Evolutionary conservation across 148 eudicot genomes (phyloP).

Genomic region (Rhododendron mucronatum): DNA sequence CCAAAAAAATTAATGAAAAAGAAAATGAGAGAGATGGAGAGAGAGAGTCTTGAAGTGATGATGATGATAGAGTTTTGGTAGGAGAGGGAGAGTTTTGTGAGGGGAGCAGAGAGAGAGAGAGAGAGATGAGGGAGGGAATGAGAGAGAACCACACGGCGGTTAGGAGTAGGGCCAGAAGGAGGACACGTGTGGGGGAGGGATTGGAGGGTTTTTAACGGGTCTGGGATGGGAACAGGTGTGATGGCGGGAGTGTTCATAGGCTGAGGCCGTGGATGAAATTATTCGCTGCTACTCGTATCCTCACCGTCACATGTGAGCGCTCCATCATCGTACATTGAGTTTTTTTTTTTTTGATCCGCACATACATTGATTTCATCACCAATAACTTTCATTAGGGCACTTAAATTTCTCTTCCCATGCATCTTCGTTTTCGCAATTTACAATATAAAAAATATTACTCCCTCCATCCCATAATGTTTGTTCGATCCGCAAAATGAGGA

Average conservation of each 20-base stretch:
- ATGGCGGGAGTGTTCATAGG: background rate
- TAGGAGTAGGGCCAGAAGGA: conserved; percentile 13
- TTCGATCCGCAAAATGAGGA: too few relatives aligned
- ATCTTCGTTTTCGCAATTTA: too few relatives aligned
- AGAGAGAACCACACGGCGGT: conserved; percentile 26
- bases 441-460: too few relatives aligned
- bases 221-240: background rate
- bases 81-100: conserved; percentile 4
- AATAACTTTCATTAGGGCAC: too few relatives aligned
- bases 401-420: too few relatives aligned
- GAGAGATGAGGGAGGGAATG: background rate
- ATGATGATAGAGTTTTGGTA: conserved; percentile 5
- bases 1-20: too few relatives aligned
- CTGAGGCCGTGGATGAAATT: background rate
- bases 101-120: background rate
- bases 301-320: background rate
- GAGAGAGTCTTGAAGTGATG: background rate
- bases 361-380: too few relatives aligned
- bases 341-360: too few relatives aligned
- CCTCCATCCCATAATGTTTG: too few relatives aligned
- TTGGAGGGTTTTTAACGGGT: conserved; percentile 7
- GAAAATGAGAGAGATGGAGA: background rate
- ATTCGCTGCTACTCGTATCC: background rate
- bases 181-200: conserved; percentile 20
- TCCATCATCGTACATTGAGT: background rate